Base-by-base conservation (phyloP, 2,329 filamentous ascomycete genomes). In the Ophiosphaerella herpotricha region DNA sequence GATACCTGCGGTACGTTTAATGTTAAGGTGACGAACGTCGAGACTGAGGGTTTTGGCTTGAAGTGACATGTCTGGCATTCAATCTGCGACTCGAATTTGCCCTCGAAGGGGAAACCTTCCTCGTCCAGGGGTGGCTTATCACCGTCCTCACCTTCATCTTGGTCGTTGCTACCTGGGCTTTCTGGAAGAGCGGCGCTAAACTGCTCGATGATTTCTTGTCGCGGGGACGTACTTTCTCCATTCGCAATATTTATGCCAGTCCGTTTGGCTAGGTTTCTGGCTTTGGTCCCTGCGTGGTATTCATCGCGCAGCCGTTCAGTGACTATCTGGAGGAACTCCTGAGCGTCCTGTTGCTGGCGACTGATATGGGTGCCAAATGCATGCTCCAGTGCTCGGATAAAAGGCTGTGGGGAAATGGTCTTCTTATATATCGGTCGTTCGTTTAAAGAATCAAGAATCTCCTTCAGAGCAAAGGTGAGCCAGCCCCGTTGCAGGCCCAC, bases 251-350 rank as follows among this genome's bases (percentile, higher is more conserved):
- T 40, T 12, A 59, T 55, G 11, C 61, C 66, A 7, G 52, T 49
- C 16, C 58, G 65, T 40, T 71, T 76, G 3, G 85, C 85, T 50
- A 83, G 79, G 39, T 76, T 77, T 55, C 92, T 82, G 11, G 90
- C 91, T 67, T 88, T 84, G 63, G 84, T 82, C 1, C 91, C 91
- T 4, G 91, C 91, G 68, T 95, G 87, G 66, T 97, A 96, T 74
- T 99, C 94, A 67, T 99, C 94, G 65, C 90, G 91, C 48, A 99
- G 78, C 44, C 93, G 83, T 76, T 99, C 93, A 2, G 91, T 89
- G 11, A 99, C 88, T 42, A 97, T 87, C 75, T 99, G 94, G 48
- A 99, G 76, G 57, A 99, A 97, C 72, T 99, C 94, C 68, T 99
- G 94, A 9, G 94, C 94, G 77, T 99, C 94, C 74, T 99, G 94